phyloP scores from a whole-genome alignment of 2,329 filamentous ascomycete genomes.

The Colletotrichum salicis region DNA sequence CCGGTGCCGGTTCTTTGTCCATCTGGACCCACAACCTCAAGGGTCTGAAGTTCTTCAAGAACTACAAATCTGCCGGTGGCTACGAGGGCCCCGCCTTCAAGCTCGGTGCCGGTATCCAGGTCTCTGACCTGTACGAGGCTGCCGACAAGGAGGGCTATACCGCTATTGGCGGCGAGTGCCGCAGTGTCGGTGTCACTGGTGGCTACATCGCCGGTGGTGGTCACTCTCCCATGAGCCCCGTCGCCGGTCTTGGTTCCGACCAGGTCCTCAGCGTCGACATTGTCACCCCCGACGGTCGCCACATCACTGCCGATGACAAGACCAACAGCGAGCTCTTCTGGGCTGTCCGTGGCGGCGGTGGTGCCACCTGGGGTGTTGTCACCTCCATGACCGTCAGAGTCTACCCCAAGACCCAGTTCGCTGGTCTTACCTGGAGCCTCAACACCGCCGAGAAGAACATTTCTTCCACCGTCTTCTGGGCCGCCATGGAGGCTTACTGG shows the following conservation, averaged over 20 bases:
- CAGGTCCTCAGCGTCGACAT: conserved; percentile 62
- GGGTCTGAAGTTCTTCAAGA: conserved; percentile 41
- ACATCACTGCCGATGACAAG: conserved; percentile 52
- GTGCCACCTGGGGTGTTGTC: conserved; percentile 57
- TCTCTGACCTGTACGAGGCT: conserved; percentile 62
- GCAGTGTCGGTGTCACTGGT: conserved; percentile 43
- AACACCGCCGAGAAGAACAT: conserved; percentile 42
- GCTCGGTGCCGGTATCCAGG: conserved; percentile 64
- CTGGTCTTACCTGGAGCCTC: conserved; percentile 45
- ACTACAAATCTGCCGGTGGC: conserved; percentile 37
- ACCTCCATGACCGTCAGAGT: conserved; percentile 49
- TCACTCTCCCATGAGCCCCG: conserved; percentile 57
- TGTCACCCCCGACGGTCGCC: conserved; percentile 55
- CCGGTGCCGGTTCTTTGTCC: conserved; percentile 59
- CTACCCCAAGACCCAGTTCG: conserved; percentile 46
- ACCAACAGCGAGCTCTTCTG: conserved; percentile 61
- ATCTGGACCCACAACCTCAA: conserved; percentile 62
- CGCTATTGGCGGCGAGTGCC: conserved; percentile 65
- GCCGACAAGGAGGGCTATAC: conserved; percentile 57
- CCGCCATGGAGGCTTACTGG: conserved; percentile 46
- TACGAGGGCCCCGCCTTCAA: conserved; percentile 63
- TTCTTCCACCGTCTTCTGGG: conserved; percentile 45
- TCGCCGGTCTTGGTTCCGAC: conserved; percentile 57
- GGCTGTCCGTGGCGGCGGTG: conserved; percentile 59
- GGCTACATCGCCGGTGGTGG: conserved; percentile 53